These are phyloP conservation scores for Penicillium sumatraense DNA, from an alignment of 2,329 filamentous ascomycete genomes.

Conservation along the genomic window DNA sequence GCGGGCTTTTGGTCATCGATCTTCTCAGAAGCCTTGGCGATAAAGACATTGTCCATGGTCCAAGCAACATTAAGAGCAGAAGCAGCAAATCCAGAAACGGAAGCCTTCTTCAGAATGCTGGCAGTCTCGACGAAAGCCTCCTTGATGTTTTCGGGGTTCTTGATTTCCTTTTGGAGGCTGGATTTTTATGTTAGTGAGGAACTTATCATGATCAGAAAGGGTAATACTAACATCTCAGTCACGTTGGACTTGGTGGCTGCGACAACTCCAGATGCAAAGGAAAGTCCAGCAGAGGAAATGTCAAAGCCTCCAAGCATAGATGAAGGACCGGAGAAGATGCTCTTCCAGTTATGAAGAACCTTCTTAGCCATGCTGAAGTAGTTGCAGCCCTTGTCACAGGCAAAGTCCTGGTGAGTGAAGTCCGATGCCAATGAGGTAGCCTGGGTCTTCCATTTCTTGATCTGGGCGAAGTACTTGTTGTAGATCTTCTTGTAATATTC, in stretches of 20 bases:
- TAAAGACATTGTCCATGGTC: neutral
- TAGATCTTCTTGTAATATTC: neutral
- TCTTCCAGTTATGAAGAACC: neutral
- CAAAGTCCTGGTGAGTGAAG: neutral
- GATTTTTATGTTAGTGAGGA: neutral
- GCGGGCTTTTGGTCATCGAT: neutral
- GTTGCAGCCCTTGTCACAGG: neutral
- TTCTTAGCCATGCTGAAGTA: neutral
- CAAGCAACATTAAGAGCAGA: constrained; percentile 2
- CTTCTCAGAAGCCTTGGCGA: neutral
- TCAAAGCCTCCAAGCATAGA: neutral
- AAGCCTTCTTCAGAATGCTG: neutral
- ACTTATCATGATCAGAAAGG: neutral
- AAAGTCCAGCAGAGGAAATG: neutral
- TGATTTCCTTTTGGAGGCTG: neutral
- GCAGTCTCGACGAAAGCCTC: neutral
- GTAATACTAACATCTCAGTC: neutral
- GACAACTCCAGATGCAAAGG: constrained; percentile 1
- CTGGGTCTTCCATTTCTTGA: neutral
- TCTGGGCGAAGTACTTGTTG: neutral
- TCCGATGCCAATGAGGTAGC: neutral
- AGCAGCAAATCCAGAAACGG: neutral
- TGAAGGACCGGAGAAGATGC: neutral
- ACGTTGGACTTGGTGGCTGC: neutral
- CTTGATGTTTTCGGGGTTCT: neutral